Evolutionary conservation across 768 basidiomycete species (phyloP).

Genomic region (Termitomyces sp.): DNA sequence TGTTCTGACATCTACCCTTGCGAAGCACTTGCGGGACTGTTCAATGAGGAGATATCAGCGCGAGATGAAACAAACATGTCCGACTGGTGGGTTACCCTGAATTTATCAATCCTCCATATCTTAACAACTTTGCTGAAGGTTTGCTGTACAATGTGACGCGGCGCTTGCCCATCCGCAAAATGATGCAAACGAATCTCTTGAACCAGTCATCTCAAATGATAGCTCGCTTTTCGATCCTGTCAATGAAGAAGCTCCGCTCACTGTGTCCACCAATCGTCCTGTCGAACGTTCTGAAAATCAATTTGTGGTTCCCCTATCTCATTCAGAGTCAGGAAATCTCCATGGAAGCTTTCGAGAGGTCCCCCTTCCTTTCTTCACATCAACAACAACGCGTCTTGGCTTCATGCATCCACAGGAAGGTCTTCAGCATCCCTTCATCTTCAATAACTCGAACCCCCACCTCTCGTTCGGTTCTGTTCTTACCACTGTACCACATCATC

Average conservation of each 20-base stretch:
- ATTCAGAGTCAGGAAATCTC: not conserved
- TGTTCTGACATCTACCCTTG: too few relatives aligned
- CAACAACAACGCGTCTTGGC: not conserved
- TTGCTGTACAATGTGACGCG: not conserved
- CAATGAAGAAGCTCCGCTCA: not conserved
- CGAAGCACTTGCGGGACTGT: not conserved
- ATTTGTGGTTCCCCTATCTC: not conserved
- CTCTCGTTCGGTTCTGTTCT: not conserved
- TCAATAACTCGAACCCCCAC: too few relatives aligned
- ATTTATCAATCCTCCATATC: not conserved
- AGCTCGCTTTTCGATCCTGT: not conserved
- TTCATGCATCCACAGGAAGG: too few relatives aligned
- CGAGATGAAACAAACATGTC: not conserved
- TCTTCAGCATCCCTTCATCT: too few relatives aligned
- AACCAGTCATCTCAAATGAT: not conserved
- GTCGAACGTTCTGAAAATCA: not conserved
- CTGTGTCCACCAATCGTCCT: not conserved
- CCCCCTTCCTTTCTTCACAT: not conserved
- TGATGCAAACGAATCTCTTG: not conserved
- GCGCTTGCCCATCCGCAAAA: not conserved
- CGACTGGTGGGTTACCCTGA: not conserved
- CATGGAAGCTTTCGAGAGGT: not conserved
- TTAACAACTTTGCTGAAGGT: not conserved
- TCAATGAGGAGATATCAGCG: not conserved
- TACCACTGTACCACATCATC: not conserved